phyloP scores from a whole-genome alignment of 345 rosid species.

The Dipteronia dyeriana region DNA sequence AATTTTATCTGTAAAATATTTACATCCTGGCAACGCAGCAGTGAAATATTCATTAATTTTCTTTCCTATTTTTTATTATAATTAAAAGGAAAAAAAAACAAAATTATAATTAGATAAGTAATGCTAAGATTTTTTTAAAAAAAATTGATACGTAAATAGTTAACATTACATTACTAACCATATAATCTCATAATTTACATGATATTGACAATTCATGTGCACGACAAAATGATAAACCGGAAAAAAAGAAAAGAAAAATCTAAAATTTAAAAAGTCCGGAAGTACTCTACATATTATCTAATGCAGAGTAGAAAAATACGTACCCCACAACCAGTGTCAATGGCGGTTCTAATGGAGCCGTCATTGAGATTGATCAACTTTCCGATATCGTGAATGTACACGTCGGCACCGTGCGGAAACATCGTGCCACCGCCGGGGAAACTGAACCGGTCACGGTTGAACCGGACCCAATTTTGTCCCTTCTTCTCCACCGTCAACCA shows the following conservation, averaged over 20 bases:
- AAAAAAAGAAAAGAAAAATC: too few relatives aligned
- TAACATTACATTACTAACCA: too few relatives aligned
- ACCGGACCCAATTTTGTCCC: constrained; percentile 85
- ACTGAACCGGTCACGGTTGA: constrained; percentile 61
- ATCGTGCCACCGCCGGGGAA: constrained; percentile 99
- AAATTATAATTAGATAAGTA: too few relatives aligned
- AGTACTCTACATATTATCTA: too few relatives aligned
- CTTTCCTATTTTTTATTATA: background rate
- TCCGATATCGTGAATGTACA: constrained; percentile 78
- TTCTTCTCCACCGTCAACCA: constrained; percentile 84
- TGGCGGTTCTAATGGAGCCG: constrained; percentile 89
- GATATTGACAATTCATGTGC: too few relatives aligned
- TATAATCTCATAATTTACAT: too few relatives aligned
- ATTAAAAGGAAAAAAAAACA: too few relatives aligned
- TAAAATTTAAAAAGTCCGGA: too few relatives aligned
- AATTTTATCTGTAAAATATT: too few relatives aligned
- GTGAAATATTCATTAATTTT: background rate
- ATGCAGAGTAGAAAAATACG: constrained; percentile 24
- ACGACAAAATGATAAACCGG: too few relatives aligned
- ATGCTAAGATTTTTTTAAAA: too few relatives aligned
- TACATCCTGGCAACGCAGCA: background rate
- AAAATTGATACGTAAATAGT: too few relatives aligned
- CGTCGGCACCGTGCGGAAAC: constrained; percentile 89
- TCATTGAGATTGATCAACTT: constrained; percentile 71
- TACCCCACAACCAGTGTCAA: constrained; percentile 99